A percentile compares a stretch with the other conserved stretches of the same genome.
phyloP scores from a whole-genome alignment of 2,329 filamentous ascomycete species.

The Penicillium griseofulvum region DNA sequence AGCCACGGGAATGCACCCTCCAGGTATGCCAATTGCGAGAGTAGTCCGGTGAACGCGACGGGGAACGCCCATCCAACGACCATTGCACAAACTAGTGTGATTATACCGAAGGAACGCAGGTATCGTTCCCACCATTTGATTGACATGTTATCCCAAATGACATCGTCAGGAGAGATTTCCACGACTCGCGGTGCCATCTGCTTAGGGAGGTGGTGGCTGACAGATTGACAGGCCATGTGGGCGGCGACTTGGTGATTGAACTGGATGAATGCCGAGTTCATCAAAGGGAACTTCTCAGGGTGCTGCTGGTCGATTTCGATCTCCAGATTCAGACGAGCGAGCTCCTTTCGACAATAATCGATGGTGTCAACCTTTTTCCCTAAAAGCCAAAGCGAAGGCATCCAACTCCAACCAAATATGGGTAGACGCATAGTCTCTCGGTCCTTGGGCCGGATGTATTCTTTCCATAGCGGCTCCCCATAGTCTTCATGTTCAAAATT shows the following conservation, averaged over 20 bases:
- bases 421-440: conserved; percentile 81
- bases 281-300: conserved; percentile 79
- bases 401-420: conserved; percentile 61
- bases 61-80: conserved; percentile 87
- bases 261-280: conserved; percentile 97
- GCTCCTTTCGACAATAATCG: conserved; percentile 80
- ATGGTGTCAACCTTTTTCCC: conserved; percentile 94
- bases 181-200: conserved; percentile 90
- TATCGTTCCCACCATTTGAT: conserved; percentile 92
- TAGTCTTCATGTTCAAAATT: conserved; percentile 62
- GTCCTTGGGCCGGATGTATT: conserved; percentile 76
- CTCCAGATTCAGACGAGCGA: conserved; percentile 84
- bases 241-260: conserved; percentile 98
- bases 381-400: conserved; percentile 73
- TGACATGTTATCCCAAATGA: conserved; percentile 97
- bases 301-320: conserved; percentile 87
- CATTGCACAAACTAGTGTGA: conserved; percentile 67
- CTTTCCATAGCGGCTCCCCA: conserved; percentile 71
- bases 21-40: conserved; percentile 74
- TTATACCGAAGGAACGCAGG: conserved; percentile 65
- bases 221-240: conserved; percentile 94
- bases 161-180: conserved; percentile 90
- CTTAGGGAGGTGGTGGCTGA: conserved; percentile 85
- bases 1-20: conserved; percentile 68
- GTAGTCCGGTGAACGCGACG: conserved; percentile 78